phyloP scores from a whole-genome alignment of 176 grass and related monocot genomes.

The Triticum turgidum region DNA sequence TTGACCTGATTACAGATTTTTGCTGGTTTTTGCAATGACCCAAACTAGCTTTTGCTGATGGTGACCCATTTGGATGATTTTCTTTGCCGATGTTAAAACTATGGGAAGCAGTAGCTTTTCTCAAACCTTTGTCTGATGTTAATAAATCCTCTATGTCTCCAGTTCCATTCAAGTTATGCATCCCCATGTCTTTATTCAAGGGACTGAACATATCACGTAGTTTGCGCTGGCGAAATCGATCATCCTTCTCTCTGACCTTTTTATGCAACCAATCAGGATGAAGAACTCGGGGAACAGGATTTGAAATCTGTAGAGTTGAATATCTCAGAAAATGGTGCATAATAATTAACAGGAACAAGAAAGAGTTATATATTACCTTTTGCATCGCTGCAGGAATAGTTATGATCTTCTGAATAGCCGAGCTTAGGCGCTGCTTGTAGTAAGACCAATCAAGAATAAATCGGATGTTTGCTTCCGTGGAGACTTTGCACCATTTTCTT shows the following conservation, averaged over 20 bases:
- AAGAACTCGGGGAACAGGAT: conserved; percentile 93
- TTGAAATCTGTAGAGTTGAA: conserved; percentile 65
- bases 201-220: conserved; percentile 78
- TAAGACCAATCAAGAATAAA: conserved; percentile 97
- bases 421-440: conserved; percentile 87
- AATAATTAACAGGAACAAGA: conserved; percentile 25
- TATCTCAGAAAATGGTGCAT: conserved; percentile 27
- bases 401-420: conserved; percentile 97
- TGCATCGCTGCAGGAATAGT: conserved; percentile 99
- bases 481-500: conserved; percentile 95
- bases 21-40: conserved; percentile 26
- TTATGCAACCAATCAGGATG: conserved; percentile 99
- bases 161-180: conserved; percentile 41
- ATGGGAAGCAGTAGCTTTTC: conserved; percentile 36
- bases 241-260: conserved; percentile 94
- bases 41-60: conserved; percentile 37
- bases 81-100: conserved; percentile 57
- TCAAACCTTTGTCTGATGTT: conserved; percentile 33
- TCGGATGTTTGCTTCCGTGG: conserved; percentile 71
- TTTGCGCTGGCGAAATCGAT: conserved; percentile 90
- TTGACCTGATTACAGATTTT: conserved; percentile 36
- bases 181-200: conserved; percentile 45
- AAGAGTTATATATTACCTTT: conserved; percentile 54
- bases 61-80: conserved; percentile 48
- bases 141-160: conserved; percentile 84